Base-by-base conservation (phyloP, 1,139 yeast genomes). In the Candida sp. region DNA sequence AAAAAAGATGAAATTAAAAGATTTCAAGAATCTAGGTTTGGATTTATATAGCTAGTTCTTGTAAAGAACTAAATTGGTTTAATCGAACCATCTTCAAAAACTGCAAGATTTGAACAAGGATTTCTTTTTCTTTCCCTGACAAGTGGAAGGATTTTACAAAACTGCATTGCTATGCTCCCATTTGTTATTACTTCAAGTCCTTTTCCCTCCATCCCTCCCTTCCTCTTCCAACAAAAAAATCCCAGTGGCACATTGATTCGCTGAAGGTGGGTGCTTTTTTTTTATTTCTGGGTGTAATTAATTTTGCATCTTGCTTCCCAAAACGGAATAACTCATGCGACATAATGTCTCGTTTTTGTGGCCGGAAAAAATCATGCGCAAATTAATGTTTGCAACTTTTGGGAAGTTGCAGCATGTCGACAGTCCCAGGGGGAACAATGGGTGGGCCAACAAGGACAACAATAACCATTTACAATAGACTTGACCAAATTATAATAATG, bases 131-230 rank as follows among this genome's bases (percentile, higher is more conserved):
- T 33, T 42, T 42, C 39, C 32, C 45, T 42, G 8, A 31, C 8
- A 42, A 32, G 28, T 30, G 11, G n/a, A 32, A 42, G 12, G 9
- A 42, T 32, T 17, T 25, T 31, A 32, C 38, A 32, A 33, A 25
- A 42, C 34, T 33, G 45, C 45, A 42, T 42, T 42, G 45, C 39
- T 42, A 42, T 42, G 45, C 38, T n/a, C 12, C 23, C 28, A 22
- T 31, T 17, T 31, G 35, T 41, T 30, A 32, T 41, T 31, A 22
- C 35, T 41, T 31, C 37, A 41, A 31, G 26, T 17, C 8, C 26
- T 32, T 5, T 12, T 32, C 35, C 12, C 35, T 32, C 35, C 35
- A 7, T 30, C 32, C n/a, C 35, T 11, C 35, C 12, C 22, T 17
- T 25, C 37, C 38, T 3, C 22, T 33, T 33, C 12, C 4, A 11